Conservation (phyloP, 1,284 basidiomycete species). For the Chalciporus sp. region DNA sequence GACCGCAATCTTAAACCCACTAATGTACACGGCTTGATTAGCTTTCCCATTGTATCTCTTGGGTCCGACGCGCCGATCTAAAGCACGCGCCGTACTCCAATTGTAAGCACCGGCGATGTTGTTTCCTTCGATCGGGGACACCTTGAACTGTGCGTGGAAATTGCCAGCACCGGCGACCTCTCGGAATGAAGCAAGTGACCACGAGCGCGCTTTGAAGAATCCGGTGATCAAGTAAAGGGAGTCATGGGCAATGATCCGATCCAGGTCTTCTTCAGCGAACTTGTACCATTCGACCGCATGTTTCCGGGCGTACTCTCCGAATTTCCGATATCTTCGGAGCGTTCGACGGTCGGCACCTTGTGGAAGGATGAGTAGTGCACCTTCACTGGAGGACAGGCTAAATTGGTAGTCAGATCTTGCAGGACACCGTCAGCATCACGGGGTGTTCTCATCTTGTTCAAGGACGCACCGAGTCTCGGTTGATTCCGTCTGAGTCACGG, state of each 20-base stretch:
- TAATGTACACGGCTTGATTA: not conserved
- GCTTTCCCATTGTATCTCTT: not conserved
- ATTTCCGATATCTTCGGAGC: constrained; percentile 2
- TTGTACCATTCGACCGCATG: constrained; percentile 15
- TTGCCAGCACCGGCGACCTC: no score
- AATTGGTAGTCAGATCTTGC: not conserved
- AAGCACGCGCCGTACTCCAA: constrained; percentile 3
- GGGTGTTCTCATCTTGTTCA: no score
- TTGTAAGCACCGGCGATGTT: not conserved
- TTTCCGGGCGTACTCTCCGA: constrained; percentile 5
- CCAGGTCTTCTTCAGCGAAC: constrained; percentile 3
- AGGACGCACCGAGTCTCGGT: not conserved
- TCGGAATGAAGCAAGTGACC: constrained; percentile 12
- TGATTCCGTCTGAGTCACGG: not conserved
- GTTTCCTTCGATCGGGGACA: no score
- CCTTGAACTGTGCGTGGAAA: not conserved
- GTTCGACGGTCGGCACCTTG: constrained; percentile 11
- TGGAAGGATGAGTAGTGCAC: constrained; percentile 16
- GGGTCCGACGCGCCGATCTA: not conserved
- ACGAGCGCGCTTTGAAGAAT: constrained; percentile 10
- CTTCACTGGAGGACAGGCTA: constrained; percentile 8
- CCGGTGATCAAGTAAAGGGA: constrained; percentile 20
- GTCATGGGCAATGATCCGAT: constrained; percentile 8
- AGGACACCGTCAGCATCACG: no score
- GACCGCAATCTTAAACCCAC: not conserved